Evolutionary conservation across 805 yeast species (phyloP).

Genomic region (Candida easanensis): DNA sequence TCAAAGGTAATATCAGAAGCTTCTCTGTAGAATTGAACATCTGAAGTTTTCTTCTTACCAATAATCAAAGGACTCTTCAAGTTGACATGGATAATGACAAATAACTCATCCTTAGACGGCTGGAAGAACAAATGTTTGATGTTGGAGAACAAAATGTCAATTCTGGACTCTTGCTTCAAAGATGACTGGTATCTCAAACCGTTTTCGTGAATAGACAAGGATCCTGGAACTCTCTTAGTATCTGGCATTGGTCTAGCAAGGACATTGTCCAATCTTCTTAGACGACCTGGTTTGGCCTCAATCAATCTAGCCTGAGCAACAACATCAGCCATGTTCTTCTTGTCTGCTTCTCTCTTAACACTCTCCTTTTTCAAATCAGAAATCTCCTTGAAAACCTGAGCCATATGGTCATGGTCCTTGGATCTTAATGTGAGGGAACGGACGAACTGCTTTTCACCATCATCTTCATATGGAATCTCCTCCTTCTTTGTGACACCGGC

Average conservation of each 20-base stretch:
- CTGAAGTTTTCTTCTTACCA: conserved; percentile 93
- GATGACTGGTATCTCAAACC: conserved; percentile 94
- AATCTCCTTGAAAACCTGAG: conserved; percentile 84
- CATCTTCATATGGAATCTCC: conserved; percentile 89
- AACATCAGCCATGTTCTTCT: conserved; percentile 89
- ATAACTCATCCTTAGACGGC: conserved; percentile 91
- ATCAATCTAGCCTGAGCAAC: conserved; percentile 86
- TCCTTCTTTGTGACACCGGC: conserved; percentile 71
- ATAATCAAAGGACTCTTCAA: conserved; percentile 90
- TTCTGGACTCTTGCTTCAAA: conserved; percentile 76
- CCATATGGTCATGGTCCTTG: conserved; percentile 85
- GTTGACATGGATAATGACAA: conserved; percentile 90
- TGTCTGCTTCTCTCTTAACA: conserved; percentile 85
- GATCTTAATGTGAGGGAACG: conserved; percentile 87
- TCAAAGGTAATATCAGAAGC: conserved; percentile 95
- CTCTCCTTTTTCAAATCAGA: conserved; percentile 91
- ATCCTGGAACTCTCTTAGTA: conserved; percentile 92
- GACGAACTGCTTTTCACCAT: conserved; percentile 80
- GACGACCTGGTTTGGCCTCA: conserved; percentile 80
- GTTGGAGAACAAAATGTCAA: conserved; percentile 85
- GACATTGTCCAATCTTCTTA: conserved; percentile 82
- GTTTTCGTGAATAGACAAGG: conserved; percentile 87
- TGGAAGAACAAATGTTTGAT: conserved; percentile 93
- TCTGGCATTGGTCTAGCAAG: conserved; percentile 95
- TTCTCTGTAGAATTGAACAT: conserved; percentile 94